These are phyloP conservation scores for Backusella liffmaniae DNA, from an alignment of 192 early-diverging fungal genomes.

Conservation along the genomic window DNA sequence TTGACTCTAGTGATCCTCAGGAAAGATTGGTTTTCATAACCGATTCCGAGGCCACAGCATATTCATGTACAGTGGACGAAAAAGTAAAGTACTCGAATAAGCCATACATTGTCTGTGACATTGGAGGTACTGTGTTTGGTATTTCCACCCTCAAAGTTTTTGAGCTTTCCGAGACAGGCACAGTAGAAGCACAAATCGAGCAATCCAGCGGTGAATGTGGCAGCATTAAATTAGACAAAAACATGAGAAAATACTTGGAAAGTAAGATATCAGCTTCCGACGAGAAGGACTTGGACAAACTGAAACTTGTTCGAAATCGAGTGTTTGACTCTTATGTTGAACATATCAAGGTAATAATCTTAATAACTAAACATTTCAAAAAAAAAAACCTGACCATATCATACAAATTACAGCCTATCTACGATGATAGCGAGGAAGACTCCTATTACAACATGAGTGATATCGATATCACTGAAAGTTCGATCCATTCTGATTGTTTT, in stretches of 20 bases:
- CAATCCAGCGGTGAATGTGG: not conserved
- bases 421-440: not conserved
- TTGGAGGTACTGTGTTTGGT: not conserved
- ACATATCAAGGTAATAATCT: not conserved
- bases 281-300: not conserved
- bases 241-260: not conserved
- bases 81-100: not conserved
- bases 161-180: not conserved
- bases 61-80: too few relatives aligned
- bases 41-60: too few relatives aligned
- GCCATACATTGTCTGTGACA: not conserved
- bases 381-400: not conserved
- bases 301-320: not conserved
- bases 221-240: not conserved
- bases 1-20: not conserved
- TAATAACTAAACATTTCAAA: not conserved
- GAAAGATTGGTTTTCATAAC: too few relatives aligned
- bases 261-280: not conserved
- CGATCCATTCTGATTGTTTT: not conserved
- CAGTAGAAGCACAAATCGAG: not conserved
- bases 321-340: not conserved
- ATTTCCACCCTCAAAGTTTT: not conserved
- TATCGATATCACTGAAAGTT: not conserved
- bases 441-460: too few relatives aligned
- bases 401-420: not conserved